phyloP scores from a whole-genome alignment of 1,139 yeast genomes.

The Pneumocystis jirovecii region DNA sequence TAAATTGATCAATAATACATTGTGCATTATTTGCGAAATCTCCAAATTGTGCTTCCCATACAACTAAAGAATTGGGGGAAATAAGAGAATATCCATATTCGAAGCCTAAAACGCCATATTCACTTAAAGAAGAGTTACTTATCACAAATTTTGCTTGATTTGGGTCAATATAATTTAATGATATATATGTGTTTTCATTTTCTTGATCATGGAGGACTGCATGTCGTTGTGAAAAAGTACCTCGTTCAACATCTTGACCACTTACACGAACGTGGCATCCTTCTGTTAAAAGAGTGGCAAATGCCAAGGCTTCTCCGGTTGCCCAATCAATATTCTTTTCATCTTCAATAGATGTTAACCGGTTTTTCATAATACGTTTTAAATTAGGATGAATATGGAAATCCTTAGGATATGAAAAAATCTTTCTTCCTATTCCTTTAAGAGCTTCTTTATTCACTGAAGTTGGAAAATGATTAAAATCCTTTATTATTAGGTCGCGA shows the following conservation, averaged over 20 bases:
- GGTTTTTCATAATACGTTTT: constrained; percentile 78
- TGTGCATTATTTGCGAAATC: constrained; percentile 99
- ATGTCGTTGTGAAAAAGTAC: constrained; percentile 99
- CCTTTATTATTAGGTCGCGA: constrained; percentile 88
- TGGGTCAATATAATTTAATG: constrained; percentile 62
- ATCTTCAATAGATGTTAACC: constrained; percentile 71
- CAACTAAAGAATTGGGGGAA: constrained; percentile 89
- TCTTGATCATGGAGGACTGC: constrained; percentile 95
- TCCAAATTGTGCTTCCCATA: constrained; percentile 99
- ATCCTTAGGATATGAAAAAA: constrained; percentile 71
- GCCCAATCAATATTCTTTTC: constrained; percentile 99
- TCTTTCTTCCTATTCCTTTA: constrained; percentile 61
- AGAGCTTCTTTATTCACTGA: constrained; percentile 61
- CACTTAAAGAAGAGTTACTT: constrained; percentile 92
- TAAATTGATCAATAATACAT: constrained; percentile 90
- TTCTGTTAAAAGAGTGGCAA: constrained; percentile 79
- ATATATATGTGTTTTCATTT: constrained; percentile 68
- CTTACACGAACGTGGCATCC: constrained; percentile 95
- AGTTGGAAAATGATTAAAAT: constrained; percentile 92
- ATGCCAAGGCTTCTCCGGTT: constrained; percentile 97
- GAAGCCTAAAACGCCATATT: constrained; percentile 97
- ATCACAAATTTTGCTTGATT: constrained; percentile 79
- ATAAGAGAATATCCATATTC: constrained; percentile 98
- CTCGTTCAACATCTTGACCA: constrained; percentile 99
- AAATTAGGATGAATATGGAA: constrained; percentile 90